phyloP scores from a whole-genome alignment of 768 basidiomycete genomes.

The Strobilomyces dryophilus region DNA sequence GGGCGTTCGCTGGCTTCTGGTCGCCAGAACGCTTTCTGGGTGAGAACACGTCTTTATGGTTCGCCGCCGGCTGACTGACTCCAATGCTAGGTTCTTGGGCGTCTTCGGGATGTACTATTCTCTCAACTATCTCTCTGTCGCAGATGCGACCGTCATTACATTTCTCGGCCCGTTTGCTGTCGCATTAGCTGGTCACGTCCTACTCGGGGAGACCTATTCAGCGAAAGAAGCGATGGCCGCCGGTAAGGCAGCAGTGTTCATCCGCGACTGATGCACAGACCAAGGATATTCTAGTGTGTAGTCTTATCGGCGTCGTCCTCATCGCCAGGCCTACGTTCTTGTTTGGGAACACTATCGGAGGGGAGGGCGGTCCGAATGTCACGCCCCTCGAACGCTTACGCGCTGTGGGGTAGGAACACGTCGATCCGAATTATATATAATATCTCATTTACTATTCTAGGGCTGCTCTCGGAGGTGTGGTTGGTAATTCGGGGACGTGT shows the following conservation, averaged over 20 bases:
- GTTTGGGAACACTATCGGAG: conserved; percentile 44
- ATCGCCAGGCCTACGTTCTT: conserved; percentile 76
- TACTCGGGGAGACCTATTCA: conserved; percentile 58
- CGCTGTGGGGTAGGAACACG: conserved; percentile 51
- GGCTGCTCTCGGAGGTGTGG: conserved; percentile 60
- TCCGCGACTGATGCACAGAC: background rate
- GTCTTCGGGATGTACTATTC: conserved; percentile 69
- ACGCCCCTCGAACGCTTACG: conserved; percentile 41
- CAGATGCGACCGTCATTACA: conserved; percentile 72
- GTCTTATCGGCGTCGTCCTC: conserved; percentile 72
- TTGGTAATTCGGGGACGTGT: conserved; percentile 69
- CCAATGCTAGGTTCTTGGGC: conserved; percentile 57
- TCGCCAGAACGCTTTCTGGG: conserved; percentile 62
- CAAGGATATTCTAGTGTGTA: conserved; percentile 40
- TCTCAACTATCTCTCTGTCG: conserved; percentile 69
- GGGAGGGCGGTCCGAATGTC: conserved; percentile 1
- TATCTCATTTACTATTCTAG: conserved; percentile 29
- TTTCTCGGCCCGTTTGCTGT: conserved; percentile 71
- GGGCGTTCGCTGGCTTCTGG: conserved; percentile 55
- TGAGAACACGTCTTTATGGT: conserved; percentile 26
- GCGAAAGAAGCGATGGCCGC: conserved; percentile 54
- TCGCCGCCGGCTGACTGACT: background rate
- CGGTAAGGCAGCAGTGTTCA: conserved; percentile 24
- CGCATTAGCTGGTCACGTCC: conserved; percentile 55
- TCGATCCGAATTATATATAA: background rate